phyloP scores from a whole-genome alignment of 2,329 filamentous ascomycete species.

The Claviceps citrina region DNA sequence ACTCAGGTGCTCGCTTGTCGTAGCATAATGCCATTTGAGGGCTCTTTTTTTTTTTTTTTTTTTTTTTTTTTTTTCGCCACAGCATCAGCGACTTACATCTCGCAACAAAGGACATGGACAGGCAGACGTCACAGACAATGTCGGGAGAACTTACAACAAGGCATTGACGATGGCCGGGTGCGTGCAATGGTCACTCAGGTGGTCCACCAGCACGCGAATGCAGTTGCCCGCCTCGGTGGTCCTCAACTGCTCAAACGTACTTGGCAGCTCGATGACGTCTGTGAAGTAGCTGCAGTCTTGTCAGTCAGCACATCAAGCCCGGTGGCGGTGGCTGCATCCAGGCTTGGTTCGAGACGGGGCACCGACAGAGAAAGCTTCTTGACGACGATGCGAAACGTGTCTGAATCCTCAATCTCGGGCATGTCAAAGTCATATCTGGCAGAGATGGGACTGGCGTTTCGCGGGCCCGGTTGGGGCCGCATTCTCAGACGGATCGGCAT shows the following conservation, averaged over 20 bases:
- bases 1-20: conserved; percentile 46
- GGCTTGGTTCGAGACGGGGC: neutral
- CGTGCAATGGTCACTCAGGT: conserved; percentile 46
- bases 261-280: conserved; percentile 46
- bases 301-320: neutral
- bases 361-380: conserved; percentile 50
- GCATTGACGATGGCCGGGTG: conserved; percentile 60
- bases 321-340: neutral
- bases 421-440: conserved; percentile 24
- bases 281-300: conserved; percentile 39
- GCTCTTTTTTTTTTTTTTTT: conserved; percentile 30
- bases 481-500: conserved; percentile 25
- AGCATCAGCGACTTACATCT: neutral
- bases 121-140: too few species aligned
- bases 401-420: conserved; percentile 41
- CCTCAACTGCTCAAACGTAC: conserved; percentile 58
- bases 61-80: conserved; percentile 26
- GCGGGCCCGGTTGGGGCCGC: conserved; percentile 15
- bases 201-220: conserved; percentile 43
- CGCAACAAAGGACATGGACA: neutral
- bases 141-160: conserved; percentile 43
- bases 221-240: conserved; percentile 47
- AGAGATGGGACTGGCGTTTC: conserved; percentile 22
- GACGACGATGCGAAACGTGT: conserved; percentile 48
- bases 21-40: conserved; percentile 58